Base-by-base conservation (phyloP, 345 rosid species). In the Aegle marmelos region DNA sequence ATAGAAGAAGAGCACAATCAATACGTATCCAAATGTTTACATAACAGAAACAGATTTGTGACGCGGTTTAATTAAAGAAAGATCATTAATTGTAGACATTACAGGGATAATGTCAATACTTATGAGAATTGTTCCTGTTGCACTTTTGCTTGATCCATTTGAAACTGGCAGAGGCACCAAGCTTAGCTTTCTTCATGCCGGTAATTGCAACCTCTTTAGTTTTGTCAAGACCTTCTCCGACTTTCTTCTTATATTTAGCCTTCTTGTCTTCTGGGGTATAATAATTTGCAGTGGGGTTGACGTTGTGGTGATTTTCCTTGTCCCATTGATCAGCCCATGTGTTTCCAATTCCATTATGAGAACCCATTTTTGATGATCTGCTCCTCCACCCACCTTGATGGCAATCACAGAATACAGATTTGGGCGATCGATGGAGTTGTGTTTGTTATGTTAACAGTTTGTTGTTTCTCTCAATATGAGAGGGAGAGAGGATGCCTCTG, bases 251-350 rank as follows among this genome's bases (percentile, higher is more conserved):
- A 39, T 83, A 78, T 69, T 58, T 80, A 7, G 79, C 22, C 21
- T 64, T 77, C 70, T 61, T 41, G 62, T 39, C 62, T 6, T 54
- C 58, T 21, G 50, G 24, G n/a, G 74, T 41, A 33, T 14, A 25
- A 54, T 70, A 28, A 30, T 70, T 50, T 16, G 60, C 59, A 19
- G 58, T 69, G 31, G 10, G 72, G 73, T 7, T 24, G 30, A 50
- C 45, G 62, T 45, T 60, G 39, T 50, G 11, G 54, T 4, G 19
- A 30, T 48, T 28, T 31, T 60, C 30, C 48, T 31, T 19, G 62
- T 81, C 82, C 80, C 84, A 78, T 36, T 81, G 87, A 68, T 81
- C 84, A n/a, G 84, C 84, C 87, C 84, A 84, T 16, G 82, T 21
- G 60, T 68, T 81, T 31, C 78, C 83, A 68, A 45, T 28, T 27